phyloP scores from a whole-genome alignment of 1,284 basidiomycete genomes.

The Veloporphyrellus conicus region DNA sequence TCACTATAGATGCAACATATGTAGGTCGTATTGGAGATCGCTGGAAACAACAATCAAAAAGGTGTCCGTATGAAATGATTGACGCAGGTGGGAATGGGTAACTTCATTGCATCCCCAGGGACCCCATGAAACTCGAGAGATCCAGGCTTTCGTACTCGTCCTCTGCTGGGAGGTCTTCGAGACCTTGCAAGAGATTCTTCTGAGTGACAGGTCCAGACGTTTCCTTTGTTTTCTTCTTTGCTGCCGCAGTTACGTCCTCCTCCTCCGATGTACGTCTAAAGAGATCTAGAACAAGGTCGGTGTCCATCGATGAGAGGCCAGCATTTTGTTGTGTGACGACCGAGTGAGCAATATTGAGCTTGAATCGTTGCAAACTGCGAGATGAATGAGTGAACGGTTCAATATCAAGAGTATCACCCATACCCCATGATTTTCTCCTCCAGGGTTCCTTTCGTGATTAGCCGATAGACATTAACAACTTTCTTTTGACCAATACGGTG shows the following conservation, averaged over 20 bases:
- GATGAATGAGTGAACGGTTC: slow-evolving; percentile 16
- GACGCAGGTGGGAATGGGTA: not conserved
- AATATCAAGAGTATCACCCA: slow-evolving; percentile 25
- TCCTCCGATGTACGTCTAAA: slow-evolving; percentile 82
- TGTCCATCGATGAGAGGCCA: slow-evolving; percentile 92
- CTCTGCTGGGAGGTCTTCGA: slow-evolving; percentile 86
- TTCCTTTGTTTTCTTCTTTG: slow-evolving; percentile 56
- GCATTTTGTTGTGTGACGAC: slow-evolving; percentile 98
- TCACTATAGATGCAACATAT: slow-evolving; percentile 35
- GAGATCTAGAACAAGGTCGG: slow-evolving; percentile 92
- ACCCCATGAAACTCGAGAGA: slow-evolving; percentile 79
- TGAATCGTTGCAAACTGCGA: slow-evolving; percentile 90
- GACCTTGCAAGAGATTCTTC: slow-evolving; percentile 78
- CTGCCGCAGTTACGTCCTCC: slow-evolving; percentile 53
- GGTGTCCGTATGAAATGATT: slow-evolving; percentile 20
- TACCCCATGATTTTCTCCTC: slow-evolving; percentile 99
- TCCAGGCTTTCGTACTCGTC: slow-evolving; percentile 87
- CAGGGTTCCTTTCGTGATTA: slow-evolving; percentile 94
- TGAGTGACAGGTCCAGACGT: slow-evolving; percentile 52
- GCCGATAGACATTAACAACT: slow-evolving; percentile 96
- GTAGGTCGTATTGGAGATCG: slow-evolving; percentile 24
- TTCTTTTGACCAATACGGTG: slow-evolving; percentile 98
- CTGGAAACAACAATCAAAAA: slow-evolving; percentile 16
- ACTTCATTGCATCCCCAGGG: slow-evolving; percentile 45
- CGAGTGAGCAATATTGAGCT: slow-evolving; percentile 95